Evolutionary conservation across 2,329 filamentous ascomycete species (phyloP), one percentile per base, ranked within the genome.

Genomic region (Plenodomus biglobosus): DNA sequence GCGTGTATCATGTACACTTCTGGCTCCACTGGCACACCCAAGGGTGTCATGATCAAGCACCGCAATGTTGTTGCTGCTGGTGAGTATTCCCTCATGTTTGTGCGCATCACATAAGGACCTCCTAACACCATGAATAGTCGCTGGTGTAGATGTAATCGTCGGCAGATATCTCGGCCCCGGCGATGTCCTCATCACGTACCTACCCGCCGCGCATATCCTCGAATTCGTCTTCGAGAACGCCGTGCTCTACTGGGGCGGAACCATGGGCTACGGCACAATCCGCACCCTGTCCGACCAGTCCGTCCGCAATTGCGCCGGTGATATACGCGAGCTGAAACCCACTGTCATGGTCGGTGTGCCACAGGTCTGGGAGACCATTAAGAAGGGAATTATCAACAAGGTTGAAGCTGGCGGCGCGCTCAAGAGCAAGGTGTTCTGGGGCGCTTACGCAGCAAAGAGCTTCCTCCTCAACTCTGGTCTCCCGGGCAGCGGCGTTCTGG

Each of bases 201-300:
- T 99, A 13, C 94, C 94, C 1, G 85, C 95, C 44, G 92, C 94
- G 2, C 94, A 99, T 70, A 97, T 97, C 64, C 85, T 99, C 64
- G 94, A 99, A 73, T 94, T 96, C 73, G 88, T 92, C 50, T 90
- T 99, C 58, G 94, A 99, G 75, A 96, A 95, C 71, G 79, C 92
- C 7, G 90, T 88, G 49, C 75, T 99, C 52, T 94, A 86, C 75
- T 89, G 92, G 79, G 94, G 94, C 60, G 92, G 87, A 61, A 92
- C 88, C 24, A 85, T 99, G 77, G 94, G 94, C 48, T 97, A 97
- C 71, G 94, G 92, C 52, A 92, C 89, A 69, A 87, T 91, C 16
- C 86, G 90, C 64, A 97, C 94, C 0, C 80, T 99, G 46, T 89
- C 92, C 7, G 92, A 97, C 68, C 75, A 78, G 3, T 95, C 88